A percentile compares a stretch with the other conserved stretches of the same genome.
phyloP scores from a whole-genome alignment of 345 rosid species.

The Leavenworthia alabamica region DNA sequence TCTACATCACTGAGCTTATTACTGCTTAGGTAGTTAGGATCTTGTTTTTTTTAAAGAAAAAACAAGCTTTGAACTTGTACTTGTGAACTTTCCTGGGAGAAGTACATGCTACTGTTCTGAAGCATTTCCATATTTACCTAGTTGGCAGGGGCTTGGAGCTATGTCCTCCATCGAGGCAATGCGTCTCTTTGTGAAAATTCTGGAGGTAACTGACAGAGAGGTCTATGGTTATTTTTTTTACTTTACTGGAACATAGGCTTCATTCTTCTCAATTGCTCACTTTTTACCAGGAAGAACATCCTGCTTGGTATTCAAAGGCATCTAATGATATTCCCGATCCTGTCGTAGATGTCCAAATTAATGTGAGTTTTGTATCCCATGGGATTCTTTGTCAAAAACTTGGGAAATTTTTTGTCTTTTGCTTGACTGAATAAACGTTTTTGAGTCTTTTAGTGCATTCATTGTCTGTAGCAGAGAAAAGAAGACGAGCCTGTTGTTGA shows the following conservation, averaged over 20 bases:
- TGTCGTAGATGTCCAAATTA: slow-evolving; percentile 54
- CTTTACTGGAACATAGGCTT: not conserved
- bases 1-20: slow-evolving; percentile 6
- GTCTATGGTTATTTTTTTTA: slow-evolving; percentile 9
- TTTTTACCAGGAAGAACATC: slow-evolving; percentile 81
- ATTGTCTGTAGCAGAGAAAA: slow-evolving; percentile 44
- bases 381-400: not conserved
- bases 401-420: not conserved
- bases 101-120: slow-evolving; percentile 7
- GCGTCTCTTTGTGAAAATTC: slow-evolving; percentile 98
- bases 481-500: slow-evolving; percentile 47
- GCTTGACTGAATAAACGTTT: not conserved
- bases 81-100: not conserved
- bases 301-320: slow-evolving; percentile 92
- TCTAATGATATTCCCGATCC: slow-evolving; percentile 64
- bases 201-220: slow-evolving; percentile 61
- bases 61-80: not conserved
- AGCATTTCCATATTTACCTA: slow-evolving; percentile 35
- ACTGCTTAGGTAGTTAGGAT: not conserved
- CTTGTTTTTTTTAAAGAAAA: not conserved
- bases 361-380: slow-evolving; percentile 45
- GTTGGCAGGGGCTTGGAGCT: slow-evolving; percentile 95
- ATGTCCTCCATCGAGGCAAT: slow-evolving; percentile 95
- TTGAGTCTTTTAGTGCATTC: slow-evolving; percentile 13
- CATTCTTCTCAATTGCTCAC: slow-evolving; percentile 9